Evolutionary conservation across 1,284 basidiomycete species (phyloP), one percentile per base, ranked within the genome.

Genomic region (Heliocybe sulcata): DNA sequence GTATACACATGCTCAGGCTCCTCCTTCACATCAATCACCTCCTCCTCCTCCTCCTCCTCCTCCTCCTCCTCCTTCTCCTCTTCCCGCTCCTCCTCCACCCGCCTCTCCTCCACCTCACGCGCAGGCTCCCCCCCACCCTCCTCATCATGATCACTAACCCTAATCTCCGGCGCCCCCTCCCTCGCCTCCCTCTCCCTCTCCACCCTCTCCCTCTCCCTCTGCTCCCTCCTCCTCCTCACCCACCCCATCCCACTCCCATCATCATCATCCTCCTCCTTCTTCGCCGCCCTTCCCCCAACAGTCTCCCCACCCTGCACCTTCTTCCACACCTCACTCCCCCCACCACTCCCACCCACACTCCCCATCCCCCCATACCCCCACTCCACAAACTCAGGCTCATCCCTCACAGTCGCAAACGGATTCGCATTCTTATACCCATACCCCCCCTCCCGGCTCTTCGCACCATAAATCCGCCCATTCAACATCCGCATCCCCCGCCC

Each of bases 291-390:
- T 72, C 68, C 55, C 69, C 68, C 80, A 74, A 83, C 52, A 60
- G 64, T 52, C 57, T 59, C 29, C 48, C 60, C 58, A 2, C 58
- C 49, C 57, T 63, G 62, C 47, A 63, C 60, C 35, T 54, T 57
- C 50, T 57, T 56, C 64, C 60, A 64, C 20, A 60, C 56, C 45
- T 53, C 56, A 58, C 49, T 54, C 47, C 42, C 26, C 56, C 64
- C 61, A 22, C 65, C 66, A 6, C 48, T 63, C 62, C 71, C 74
- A 52, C 70, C 72, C 3, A 89, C 85, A 53, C 79, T 82, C 26
- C 89, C 89, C 88, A 91, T 90, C 2, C 89, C 89, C 51, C 89
- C 89, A 58, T 88, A 88, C 1, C 89, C 88, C 89, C 89, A 92
- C 66, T 91, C 89, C 25, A 91, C 87, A 61, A 92, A 92, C 66